phyloP scores from a whole-genome alignment of 805 yeast genomes.

The Yarrowia yakushimensis region DNA sequence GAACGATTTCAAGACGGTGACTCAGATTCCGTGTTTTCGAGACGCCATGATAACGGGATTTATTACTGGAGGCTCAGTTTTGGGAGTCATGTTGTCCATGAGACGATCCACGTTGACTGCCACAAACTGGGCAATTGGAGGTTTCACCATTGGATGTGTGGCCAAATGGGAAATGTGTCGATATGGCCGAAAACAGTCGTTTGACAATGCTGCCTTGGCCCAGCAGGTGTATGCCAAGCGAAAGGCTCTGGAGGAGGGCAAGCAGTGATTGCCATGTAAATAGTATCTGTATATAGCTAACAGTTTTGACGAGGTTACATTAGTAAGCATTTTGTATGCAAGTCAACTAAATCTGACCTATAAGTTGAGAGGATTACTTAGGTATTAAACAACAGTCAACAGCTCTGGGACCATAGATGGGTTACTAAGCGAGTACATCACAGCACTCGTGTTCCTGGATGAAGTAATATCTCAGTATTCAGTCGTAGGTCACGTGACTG shows the following conservation, averaged over 20 bases:
- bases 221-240: conserved; percentile 39
- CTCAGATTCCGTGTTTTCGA: conserved; percentile 40
- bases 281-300: conserved; percentile 2
- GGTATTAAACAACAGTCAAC: too few species aligned
- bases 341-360: too few species aligned
- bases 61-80: conserved; percentile 36
- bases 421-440: too few species aligned
- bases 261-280: not conserved
- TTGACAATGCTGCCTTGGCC: conserved; percentile 66
- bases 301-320: too few species aligned
- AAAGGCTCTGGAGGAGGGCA: conserved; percentile 17
- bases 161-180: conserved; percentile 95
- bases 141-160: conserved; percentile 71
- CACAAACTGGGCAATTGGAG: conserved; percentile 79
- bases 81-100: conserved; percentile 33
- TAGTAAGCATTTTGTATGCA: too few species aligned
- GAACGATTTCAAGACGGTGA: conserved; percentile 37
- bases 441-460: too few species aligned
- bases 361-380: too few species aligned
- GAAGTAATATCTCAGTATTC: too few species aligned
- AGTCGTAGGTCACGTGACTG: too few species aligned
- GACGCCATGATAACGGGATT: conserved; percentile 39
- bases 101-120: conserved; percentile 39
- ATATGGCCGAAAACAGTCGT: conserved; percentile 59
- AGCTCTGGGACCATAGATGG: too few species aligned